Conservation (phyloP, 2,329 filamentous ascomycete genomes). For the Pseudocercospora fuligena region DNA sequence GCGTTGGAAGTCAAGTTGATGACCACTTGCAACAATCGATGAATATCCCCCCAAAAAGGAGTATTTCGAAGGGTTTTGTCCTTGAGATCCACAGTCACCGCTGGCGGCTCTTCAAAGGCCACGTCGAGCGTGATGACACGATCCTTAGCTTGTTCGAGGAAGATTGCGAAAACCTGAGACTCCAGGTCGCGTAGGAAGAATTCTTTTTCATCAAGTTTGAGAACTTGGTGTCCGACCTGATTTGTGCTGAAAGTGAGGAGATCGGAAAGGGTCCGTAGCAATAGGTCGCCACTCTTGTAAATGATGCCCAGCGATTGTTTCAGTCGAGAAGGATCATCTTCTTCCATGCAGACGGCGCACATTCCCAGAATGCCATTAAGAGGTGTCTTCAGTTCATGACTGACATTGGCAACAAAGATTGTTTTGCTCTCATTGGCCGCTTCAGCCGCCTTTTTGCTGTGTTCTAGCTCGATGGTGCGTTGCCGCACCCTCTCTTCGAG, state of each 20-base stretch:
- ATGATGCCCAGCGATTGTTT: conserved; percentile 85
- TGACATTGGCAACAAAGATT: conserved; percentile 32
- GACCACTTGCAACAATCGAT: conserved; percentile 85
- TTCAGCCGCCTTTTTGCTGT: conserved; percentile 89
- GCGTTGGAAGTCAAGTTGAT: conserved; percentile 93
- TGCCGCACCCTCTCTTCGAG: conserved; percentile 84
- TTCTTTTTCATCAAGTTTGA: conserved; percentile 81
- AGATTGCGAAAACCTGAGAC: conserved; percentile 81
- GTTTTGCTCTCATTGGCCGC: conserved; percentile 91
- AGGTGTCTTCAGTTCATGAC: conserved; percentile 84
- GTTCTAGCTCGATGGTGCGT: conserved; percentile 81
- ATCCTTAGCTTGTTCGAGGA: conserved; percentile 85
- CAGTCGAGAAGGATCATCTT: conserved; percentile 76
- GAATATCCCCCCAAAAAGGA: conserved; percentile 86
- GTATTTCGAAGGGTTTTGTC: conserved; percentile 73
- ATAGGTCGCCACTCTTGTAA: conserved; percentile 83
- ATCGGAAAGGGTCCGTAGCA: conserved; percentile 86
- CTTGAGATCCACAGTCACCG: conserved; percentile 11
- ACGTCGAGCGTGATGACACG: conserved; percentile 76
- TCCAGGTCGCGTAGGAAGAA: conserved; percentile 82
- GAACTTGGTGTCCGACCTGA: conserved; percentile 78
- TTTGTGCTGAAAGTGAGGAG: conserved; percentile 93
- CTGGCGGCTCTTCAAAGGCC: conserved; percentile 60
- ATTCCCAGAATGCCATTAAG: conserved; percentile 95
- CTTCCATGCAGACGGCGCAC: conserved; percentile 90